A percentile compares a stretch with the other conserved stretches of the same genome.
Evolutionary conservation across 495 filamentous ascomycete genomes (phyloP).

Genomic region (Letharia lupina): DNA sequence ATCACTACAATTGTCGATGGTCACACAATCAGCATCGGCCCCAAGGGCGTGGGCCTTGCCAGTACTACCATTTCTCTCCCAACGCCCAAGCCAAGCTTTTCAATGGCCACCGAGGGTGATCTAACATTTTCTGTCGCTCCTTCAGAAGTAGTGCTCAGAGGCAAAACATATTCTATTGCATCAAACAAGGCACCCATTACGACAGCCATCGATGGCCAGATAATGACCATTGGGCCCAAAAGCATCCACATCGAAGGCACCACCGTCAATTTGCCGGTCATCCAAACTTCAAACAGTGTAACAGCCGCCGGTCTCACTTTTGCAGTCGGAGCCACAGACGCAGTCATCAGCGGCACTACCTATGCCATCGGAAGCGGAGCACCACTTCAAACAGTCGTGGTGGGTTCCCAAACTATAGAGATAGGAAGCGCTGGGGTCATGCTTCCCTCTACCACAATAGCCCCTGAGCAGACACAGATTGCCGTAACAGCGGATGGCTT

Average conservation of each 20-base stretch:
- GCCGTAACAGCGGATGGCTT: slow-evolving; percentile 31
- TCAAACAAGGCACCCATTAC: slow-evolving; percentile 26
- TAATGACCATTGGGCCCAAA: slow-evolving; percentile 39
- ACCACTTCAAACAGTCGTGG: slow-evolving; percentile 30
- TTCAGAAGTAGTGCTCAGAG: slow-evolving; percentile 38
- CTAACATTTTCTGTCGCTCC: slow-evolving; percentile 37
- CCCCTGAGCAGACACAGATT: slow-evolving; percentile 4
- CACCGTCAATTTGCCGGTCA: slow-evolving; percentile 30
- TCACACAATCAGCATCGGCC: slow-evolving; percentile 41
- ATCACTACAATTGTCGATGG: slow-evolving; percentile 36
- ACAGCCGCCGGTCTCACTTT: slow-evolving; percentile 33
- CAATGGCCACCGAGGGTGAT: slow-evolving; percentile 33
- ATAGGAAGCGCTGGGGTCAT: slow-evolving; percentile 38
- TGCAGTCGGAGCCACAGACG: slow-evolving; percentile 33
- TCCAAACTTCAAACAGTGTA: slow-evolving; percentile 29
- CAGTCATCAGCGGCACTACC: slow-evolving; percentile 39
- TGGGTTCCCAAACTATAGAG: slow-evolving; percentile 39
- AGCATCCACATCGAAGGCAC: slow-evolving; percentile 34
- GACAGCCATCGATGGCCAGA: slow-evolving; percentile 38
- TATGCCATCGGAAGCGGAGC: slow-evolving; percentile 35
- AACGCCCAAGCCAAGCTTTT: slow-evolving; percentile 8
- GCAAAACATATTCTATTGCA: slow-evolving; percentile 37
- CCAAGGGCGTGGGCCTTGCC: slow-evolving; percentile 34
- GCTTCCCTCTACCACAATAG: slow-evolving; percentile 33
- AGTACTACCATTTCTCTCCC: slow-evolving; percentile 32